Conservation (phyloP, 768 basidiomycete species). For the Collybia nuda region DNA sequence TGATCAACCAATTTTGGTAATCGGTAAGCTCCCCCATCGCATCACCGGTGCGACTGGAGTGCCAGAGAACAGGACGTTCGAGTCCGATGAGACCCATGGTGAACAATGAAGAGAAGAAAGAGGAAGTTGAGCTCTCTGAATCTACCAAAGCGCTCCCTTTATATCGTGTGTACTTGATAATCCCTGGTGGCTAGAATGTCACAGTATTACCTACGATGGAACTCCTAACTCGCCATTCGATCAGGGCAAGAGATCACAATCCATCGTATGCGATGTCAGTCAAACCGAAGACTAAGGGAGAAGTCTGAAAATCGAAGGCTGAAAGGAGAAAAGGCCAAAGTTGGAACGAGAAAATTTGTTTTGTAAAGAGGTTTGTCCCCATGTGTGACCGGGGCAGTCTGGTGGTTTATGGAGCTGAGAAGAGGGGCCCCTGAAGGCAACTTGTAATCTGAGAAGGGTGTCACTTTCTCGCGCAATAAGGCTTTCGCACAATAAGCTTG, state of each 20-base stretch:
- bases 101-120: neutral
- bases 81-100: slow-evolving; percentile 26
- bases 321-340: neutral
- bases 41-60: slow-evolving; percentile 21
- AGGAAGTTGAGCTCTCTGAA: neutral
- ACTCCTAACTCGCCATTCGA: too few species aligned
- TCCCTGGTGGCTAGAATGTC: too few species aligned
- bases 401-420: slow-evolving; percentile 68
- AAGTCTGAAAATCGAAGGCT: too few species aligned
- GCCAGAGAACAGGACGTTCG: slow-evolving; percentile 23
- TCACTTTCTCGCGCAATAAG: too few species aligned
- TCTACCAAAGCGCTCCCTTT: too few species aligned
- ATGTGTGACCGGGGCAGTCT: slow-evolving; percentile 23
- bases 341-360: slow-evolving; percentile 5
- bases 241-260: too few species aligned
- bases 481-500: neutral
- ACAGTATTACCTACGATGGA: too few species aligned
- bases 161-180: too few species aligned
- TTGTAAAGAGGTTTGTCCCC: neutral
- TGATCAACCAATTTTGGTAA: slow-evolving; percentile 18
- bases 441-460: slow-evolving; percentile 50
- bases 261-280: too few species aligned
- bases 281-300: too few species aligned
- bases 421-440: slow-evolving; percentile 58
- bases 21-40: slow-evolving; percentile 21